These are phyloP conservation scores for Cladosporium sp. DNA, from an alignment of 2,329 filamentous ascomycete species.

Conservation along the genomic window DNA sequence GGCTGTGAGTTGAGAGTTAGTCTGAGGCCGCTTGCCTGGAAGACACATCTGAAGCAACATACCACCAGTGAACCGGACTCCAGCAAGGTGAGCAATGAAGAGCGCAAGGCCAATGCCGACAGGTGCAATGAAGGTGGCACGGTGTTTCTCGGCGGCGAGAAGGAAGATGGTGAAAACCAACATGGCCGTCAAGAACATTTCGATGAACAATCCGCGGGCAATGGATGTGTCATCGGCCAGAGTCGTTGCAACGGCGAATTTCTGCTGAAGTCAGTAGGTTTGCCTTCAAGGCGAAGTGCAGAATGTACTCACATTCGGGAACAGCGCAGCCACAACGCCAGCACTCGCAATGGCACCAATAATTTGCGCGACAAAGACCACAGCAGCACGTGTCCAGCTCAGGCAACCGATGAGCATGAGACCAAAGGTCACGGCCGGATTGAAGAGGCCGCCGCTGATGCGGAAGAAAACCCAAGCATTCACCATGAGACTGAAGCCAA, in stretches of 20 bases:
- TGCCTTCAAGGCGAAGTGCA: background rate
- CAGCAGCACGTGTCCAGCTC: constrained; percentile 37
- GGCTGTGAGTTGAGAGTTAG: constrained; percentile 19
- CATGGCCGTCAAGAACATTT: constrained; percentile 34
- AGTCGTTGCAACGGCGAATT: constrained; percentile 44
- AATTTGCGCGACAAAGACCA: constrained; percentile 44
- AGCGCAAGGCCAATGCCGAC: constrained; percentile 33
- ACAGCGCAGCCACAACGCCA: constrained; percentile 40
- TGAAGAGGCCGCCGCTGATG: constrained; percentile 33
- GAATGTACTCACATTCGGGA: constrained; percentile 33
- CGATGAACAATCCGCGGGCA: constrained; percentile 37
- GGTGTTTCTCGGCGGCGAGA: constrained; percentile 30
- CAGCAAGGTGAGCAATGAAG: constrained; percentile 39
- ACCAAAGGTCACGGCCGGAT: constrained; percentile 43
- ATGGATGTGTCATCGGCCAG: constrained; percentile 39
- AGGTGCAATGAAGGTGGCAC: constrained; percentile 28
- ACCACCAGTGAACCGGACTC: constrained; percentile 41
- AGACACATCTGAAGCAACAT: constrained; percentile 27
- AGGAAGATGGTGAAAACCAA: constrained; percentile 41
- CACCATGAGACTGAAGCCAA: constrained; percentile 34
- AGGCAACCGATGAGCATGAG: constrained; percentile 45
- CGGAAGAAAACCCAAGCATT: constrained; percentile 36
- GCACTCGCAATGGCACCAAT: constrained; percentile 43
- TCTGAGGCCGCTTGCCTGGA: constrained; percentile 27
- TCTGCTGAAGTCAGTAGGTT: constrained; percentile 2